Evolutionary conservation across 2,329 filamentous ascomycete species (phyloP).

Genomic region (Colletotrichum eremochloae): DNA sequence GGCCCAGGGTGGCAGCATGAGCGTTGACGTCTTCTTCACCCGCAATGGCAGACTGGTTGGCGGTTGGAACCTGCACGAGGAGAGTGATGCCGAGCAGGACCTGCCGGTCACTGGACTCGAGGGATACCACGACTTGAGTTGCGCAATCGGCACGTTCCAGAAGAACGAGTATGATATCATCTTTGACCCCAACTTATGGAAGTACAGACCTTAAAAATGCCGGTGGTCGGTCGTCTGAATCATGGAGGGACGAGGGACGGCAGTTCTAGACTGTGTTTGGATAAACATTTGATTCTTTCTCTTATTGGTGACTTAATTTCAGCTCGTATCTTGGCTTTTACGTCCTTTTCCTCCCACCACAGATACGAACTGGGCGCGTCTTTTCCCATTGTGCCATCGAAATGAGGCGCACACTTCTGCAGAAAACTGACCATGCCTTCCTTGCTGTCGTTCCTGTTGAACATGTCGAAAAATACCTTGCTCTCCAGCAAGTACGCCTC

Average conservation of each 20-base stretch:
- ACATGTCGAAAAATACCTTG: conserved; percentile 72
- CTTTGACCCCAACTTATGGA: conserved; percentile 71
- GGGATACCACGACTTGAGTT: conserved; percentile 78
- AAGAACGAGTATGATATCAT: conserved; percentile 76
- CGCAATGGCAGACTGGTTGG: conserved; percentile 71
- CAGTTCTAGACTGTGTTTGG: not conserved
- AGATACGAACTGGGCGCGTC: conserved; percentile 73
- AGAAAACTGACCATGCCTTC: conserved; percentile 79
- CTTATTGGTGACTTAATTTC: not conserved
- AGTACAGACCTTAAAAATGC: conserved; percentile 55
- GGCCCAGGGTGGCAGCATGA: conserved; percentile 55
- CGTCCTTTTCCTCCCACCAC: conserved; percentile 72
- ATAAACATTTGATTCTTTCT: not conserved
- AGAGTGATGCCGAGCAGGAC: conserved; percentile 74
- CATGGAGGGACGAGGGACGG: not conserved
- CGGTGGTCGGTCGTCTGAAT: not conserved
- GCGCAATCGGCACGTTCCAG: conserved; percentile 79
- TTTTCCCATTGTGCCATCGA: conserved; percentile 70
- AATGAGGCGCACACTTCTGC: conserved; percentile 75
- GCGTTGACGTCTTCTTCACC: conserved; percentile 78
- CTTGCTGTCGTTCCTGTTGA: conserved; percentile 69
- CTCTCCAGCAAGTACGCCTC: conserved; percentile 79
- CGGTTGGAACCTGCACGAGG: conserved; percentile 81
- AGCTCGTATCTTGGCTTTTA: conserved; percentile 45
- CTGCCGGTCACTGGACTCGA: conserved; percentile 75